Conservation (phyloP, 768 basidiomycete species). For the Lyophyllum shimeji region DNA sequence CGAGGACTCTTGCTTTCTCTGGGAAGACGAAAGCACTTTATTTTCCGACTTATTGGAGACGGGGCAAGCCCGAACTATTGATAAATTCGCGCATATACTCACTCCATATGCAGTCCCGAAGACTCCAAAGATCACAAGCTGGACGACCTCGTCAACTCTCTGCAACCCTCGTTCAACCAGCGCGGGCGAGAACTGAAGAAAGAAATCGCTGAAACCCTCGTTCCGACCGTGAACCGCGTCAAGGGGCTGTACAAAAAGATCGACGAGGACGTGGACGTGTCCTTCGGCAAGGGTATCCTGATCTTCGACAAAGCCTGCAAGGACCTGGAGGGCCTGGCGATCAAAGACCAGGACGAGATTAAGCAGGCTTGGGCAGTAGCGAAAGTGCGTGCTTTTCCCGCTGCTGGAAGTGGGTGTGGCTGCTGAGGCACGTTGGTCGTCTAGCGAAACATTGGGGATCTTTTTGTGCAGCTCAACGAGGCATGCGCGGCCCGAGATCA, state of each 20-base stretch:
- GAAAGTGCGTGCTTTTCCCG: conserved; percentile 36
- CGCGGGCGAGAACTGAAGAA: conserved; percentile 37
- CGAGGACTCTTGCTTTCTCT: conserved; percentile 37
- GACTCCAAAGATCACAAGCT: conserved; percentile 30
- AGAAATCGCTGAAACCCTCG: conserved; percentile 42
- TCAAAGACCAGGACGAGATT: conserved; percentile 44
- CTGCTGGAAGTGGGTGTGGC: background rate
- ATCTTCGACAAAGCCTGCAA: conserved; percentile 57
- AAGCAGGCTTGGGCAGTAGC: conserved; percentile 35
- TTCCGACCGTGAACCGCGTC: conserved; percentile 50
- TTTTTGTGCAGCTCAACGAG: conserved; percentile 46
- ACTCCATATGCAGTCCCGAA: conserved; percentile 20
- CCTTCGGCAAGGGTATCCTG: conserved; percentile 43
- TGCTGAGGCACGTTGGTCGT: conserved; percentile 2
- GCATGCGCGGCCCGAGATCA: conserved; percentile 47
- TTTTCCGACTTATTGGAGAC: conserved; percentile 48
- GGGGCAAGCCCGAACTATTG: conserved; percentile 27
- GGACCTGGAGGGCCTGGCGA: conserved; percentile 43
- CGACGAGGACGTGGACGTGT: conserved; percentile 36
- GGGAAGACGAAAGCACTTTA: conserved; percentile 55
- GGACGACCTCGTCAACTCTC: conserved; percentile 35
- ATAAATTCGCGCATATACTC: conserved; percentile 12
- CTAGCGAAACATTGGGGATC: conserved; percentile 41
- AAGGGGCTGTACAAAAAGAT: conserved; percentile 36
- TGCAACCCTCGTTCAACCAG: conserved; percentile 40